phyloP scores from a whole-genome alignment of 2,329 filamentous ascomycete species.

The Colletotrichum musicola region DNA sequence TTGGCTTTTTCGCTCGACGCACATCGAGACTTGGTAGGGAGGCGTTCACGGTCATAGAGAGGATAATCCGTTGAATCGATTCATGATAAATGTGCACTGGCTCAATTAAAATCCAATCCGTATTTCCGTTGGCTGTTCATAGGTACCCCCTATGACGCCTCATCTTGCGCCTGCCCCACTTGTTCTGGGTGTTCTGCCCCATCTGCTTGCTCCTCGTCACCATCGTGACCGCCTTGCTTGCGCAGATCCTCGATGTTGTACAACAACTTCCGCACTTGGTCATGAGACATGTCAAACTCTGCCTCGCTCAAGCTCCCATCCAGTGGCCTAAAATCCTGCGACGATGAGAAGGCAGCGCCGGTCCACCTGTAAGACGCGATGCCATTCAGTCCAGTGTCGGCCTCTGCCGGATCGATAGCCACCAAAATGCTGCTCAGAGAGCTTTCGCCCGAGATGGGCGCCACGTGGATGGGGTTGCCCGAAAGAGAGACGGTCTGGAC shows the following conservation, averaged over 20 bases:
- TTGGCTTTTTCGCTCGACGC: conserved; percentile 38
- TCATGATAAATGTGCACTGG: conserved; percentile 25
- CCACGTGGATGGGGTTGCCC: conserved; percentile 74
- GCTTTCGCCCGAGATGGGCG: conserved; percentile 44
- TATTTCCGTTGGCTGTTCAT: background rate
- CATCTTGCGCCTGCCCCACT: background rate
- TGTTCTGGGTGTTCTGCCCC: conserved; percentile 35
- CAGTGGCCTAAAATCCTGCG: conserved; percentile 27
- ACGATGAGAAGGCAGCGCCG: conserved; percentile 33
- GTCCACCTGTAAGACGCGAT: conserved; percentile 43
- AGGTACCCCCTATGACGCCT: background rate
- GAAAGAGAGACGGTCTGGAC: conserved; percentile 65
- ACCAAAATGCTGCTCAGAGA: conserved; percentile 51
- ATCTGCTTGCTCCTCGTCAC: conserved; percentile 45
- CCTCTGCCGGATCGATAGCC: conserved; percentile 53
- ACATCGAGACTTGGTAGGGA: conserved; percentile 40
- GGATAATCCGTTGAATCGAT: conserved; percentile 38
- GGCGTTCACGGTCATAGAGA: conserved; percentile 41
- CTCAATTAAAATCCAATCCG: background rate
- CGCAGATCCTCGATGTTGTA: conserved; percentile 62
- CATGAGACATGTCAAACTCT: conserved; percentile 51
- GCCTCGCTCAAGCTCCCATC: conserved; percentile 28
- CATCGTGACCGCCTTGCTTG: conserved; percentile 52
- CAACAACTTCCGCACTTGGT: conserved; percentile 57
- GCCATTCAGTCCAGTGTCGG: conserved; percentile 36